These are phyloP conservation scores for Lumnitzera racemosa DNA, from an alignment of 345 rosid genomes.

Conservation along the genomic window DNA sequence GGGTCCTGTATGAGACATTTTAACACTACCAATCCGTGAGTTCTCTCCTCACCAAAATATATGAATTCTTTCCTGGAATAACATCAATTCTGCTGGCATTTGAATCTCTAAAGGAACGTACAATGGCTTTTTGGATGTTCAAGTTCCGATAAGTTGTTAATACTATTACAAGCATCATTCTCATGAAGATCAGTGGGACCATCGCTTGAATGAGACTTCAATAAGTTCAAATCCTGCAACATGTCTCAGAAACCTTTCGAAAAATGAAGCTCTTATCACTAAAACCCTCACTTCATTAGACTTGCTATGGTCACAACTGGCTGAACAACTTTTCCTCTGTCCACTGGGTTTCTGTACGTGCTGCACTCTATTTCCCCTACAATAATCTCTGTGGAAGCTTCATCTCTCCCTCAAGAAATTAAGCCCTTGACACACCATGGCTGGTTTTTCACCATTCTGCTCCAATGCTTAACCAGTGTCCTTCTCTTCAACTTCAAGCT, in stretches of 20 bases:
- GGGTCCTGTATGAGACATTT: conserved; percentile 35
- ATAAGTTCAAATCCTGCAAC: conserved; percentile 41
- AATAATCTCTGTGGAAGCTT: conserved; percentile 66
- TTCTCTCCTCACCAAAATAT: conserved; percentile 44
- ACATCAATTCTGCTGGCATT: conserved; percentile 33
- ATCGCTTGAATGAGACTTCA: conserved; percentile 44
- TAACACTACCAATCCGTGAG: conserved; percentile 50
- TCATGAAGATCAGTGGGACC: conserved; percentile 32
- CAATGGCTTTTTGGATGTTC: conserved; percentile 28
- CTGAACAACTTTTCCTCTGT: conserved; percentile 47
- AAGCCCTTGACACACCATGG: conserved; percentile 19
- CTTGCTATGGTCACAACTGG: conserved; percentile 35
- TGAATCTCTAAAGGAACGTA: conserved; percentile 19
- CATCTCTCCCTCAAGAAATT: conserved; percentile 35
- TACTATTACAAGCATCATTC: conserved; percentile 26
- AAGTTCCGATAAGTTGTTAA: conserved; percentile 23
- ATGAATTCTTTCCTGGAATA: conserved; percentile 46
- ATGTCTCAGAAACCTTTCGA: conserved; percentile 46
- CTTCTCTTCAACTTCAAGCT: conserved; percentile 28
- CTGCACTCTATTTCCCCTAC: conserved; percentile 84
- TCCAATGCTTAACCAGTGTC: conserved; percentile 31
- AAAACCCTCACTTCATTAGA: conserved; percentile 26
- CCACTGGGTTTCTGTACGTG: conserved; percentile 42
- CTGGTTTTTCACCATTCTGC: conserved; percentile 25
- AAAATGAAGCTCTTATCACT: conserved; percentile 40